Conservation (phyloP, 2,329 filamentous ascomycete genomes). For the Mycosphaerelloides madeirae region DNA sequence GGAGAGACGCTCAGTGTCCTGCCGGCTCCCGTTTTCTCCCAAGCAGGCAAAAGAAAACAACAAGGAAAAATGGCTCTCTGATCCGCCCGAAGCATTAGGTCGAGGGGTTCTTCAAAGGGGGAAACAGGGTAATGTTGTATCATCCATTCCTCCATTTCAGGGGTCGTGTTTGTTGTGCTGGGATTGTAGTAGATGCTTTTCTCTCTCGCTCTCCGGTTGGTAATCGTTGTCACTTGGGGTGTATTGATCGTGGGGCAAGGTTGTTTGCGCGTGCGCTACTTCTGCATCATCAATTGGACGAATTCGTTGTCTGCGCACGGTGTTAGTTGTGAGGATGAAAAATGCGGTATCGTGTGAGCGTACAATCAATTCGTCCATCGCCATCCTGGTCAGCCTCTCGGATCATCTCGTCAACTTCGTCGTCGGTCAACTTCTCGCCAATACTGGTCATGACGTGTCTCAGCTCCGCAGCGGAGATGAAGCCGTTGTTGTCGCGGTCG, state of each 20-base stretch:
- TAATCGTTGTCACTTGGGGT: too few relatives aligned
- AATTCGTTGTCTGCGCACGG: conserved; percentile 48
- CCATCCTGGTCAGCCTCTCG: conserved; percentile 61
- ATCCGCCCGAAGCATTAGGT: too few relatives aligned
- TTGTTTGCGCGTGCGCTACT: conserved; percentile 33
- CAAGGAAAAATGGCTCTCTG: too few relatives aligned
- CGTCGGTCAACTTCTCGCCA: conserved; percentile 60
- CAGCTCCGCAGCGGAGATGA: conserved; percentile 60
- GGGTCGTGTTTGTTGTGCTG: too few relatives aligned
- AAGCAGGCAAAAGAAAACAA: not conserved
- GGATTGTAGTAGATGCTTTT: too few relatives aligned
- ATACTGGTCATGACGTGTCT: conserved; percentile 61
- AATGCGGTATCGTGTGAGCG: not conserved
- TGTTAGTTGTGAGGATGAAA: not conserved
- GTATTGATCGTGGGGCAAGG: not conserved
- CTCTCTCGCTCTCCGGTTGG: too few relatives aligned
- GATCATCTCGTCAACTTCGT: conserved; percentile 63
- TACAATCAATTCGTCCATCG: conserved; percentile 61
- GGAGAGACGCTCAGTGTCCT: not conserved
- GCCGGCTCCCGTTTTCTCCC: too few relatives aligned
- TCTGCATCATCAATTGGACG: conserved; percentile 55
- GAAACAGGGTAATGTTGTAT: too few relatives aligned
- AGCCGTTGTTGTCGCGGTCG: conserved; percentile 61
- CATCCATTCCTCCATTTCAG: too few relatives aligned
- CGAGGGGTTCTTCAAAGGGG: too few relatives aligned